A percentile compares a stretch with the other conserved stretches of the same genome.
These are phyloP conservation scores for Arachnomyces sp. DNA, from an alignment of 2,329 filamentous ascomycete genomes.

Conservation along the genomic window DNA sequence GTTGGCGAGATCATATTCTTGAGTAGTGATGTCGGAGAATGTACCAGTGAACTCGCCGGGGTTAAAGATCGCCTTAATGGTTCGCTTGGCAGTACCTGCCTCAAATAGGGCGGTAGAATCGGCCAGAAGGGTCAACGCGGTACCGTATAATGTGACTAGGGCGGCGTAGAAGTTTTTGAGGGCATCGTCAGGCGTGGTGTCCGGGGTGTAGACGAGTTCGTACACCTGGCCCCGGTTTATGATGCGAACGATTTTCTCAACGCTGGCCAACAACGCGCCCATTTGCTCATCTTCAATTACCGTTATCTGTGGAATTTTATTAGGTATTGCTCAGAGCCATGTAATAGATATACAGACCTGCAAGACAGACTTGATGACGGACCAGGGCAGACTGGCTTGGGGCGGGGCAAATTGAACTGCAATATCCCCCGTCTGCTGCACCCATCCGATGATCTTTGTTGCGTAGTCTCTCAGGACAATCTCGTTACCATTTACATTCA, in stretches of 20 bases:
- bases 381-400: no score
- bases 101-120: constrained; percentile 4
- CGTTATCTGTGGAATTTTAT: no score
- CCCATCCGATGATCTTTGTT: constrained; percentile 8
- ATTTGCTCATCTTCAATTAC: constrained; percentile 14
- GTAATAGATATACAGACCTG: no score
- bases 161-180: neutral
- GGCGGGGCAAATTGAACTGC: no score
- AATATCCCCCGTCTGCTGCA: constrained; percentile 4
- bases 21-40: constrained; percentile 2
- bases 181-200: constrained; percentile 1
- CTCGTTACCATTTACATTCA: neutral
- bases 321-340: no score
- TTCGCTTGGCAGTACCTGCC: constrained; percentile 4
- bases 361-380: no score
- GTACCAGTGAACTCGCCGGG: constrained; percentile 7
- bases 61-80: constrained; percentile 7
- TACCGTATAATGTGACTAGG: neutral
- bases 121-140: neutral
- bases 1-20: constrained; percentile 7
- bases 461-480: constrained; percentile 12
- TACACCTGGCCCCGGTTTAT: constrained; percentile 12
- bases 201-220: constrained; percentile 9
- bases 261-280: constrained; percentile 11
- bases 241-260: constrained; percentile 11